phyloP scores from a whole-genome alignment of 805 yeast genomes.

The Pichia manshurica region DNA sequence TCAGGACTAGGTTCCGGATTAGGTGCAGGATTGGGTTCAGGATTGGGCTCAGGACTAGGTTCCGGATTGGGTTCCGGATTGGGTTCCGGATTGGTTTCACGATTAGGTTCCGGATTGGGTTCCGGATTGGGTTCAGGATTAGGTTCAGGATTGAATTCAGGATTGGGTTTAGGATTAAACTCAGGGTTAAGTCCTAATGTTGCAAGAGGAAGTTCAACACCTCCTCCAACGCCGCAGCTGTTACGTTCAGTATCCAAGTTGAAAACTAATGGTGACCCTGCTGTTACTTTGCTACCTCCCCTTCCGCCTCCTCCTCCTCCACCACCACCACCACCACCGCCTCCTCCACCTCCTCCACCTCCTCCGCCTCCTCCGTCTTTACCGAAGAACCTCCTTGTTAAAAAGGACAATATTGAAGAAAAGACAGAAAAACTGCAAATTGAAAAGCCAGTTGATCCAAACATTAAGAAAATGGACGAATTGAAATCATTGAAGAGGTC shows the following conservation, averaged over 20 bases:
- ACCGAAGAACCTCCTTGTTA: conserved; percentile 16
- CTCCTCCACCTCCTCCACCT: conserved; percentile 22
- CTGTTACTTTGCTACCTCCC: conserved; percentile 18
- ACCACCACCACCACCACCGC: conserved; percentile 21
- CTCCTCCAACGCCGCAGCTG: too few species aligned
- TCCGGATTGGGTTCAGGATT: conserved; percentile 14
- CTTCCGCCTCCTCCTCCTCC: conserved; percentile 20
- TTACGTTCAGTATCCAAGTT: too few species aligned
- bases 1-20: conserved; percentile 9
- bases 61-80: conserved; percentile 9
- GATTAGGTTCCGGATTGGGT: conserved; percentile 25
- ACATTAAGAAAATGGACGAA: conserved; percentile 9
- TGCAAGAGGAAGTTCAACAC: too few species aligned
- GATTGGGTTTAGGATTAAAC: conserved; percentile 7
- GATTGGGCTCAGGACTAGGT: conserved; percentile 12
- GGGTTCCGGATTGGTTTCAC: conserved; percentile 13
- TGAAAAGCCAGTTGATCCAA: conserved; percentile 8
- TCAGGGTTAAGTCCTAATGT: conserved; percentile 12
- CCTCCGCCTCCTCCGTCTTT: conserved; percentile 29
- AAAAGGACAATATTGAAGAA: too few species aligned
- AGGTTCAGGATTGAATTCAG: conserved; percentile 10
- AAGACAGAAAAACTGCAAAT: not conserved
- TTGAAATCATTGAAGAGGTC: conserved; percentile 18
- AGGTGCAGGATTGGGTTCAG: conserved; percentile 8
- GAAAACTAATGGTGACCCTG: too few species aligned